These are phyloP conservation scores for Lolium perenne DNA, from an alignment of 176 grass and related monocot genomes.

Conservation along the genomic window DNA sequence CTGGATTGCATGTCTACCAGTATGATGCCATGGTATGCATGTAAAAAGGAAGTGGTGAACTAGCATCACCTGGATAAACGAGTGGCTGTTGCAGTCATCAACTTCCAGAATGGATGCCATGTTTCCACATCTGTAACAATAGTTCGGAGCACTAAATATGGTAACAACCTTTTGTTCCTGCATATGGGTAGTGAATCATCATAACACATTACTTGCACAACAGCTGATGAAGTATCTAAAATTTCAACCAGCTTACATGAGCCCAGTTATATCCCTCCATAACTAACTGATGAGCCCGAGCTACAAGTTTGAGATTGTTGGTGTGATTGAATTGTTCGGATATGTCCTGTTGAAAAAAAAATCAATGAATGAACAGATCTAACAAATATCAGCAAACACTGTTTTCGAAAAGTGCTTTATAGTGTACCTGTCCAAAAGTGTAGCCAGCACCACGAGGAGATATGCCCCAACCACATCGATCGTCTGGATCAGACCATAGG, in stretches of 20 bases:
- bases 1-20: not conserved
- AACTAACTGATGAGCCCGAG: slow-evolving; percentile 95
- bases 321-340: slow-evolving; percentile 98
- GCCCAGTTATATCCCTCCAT: slow-evolving; percentile 99
- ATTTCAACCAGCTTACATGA: slow-evolving; percentile 71
- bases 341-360: slow-evolving; percentile 65
- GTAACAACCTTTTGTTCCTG: slow-evolving; percentile 99
- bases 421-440: slow-evolving; percentile 89
- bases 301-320: slow-evolving; percentile 93
- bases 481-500: slow-evolving; percentile 95
- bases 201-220: slow-evolving; percentile 25
- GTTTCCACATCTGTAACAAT: slow-evolving; percentile 97
- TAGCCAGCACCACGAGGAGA: slow-evolving; percentile 96
- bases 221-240: slow-evolving; percentile 26
- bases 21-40: slow-evolving; percentile 7
- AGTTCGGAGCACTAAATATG: slow-evolving; percentile 98
- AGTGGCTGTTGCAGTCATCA: slow-evolving; percentile 90
- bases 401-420: not conserved
- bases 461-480: slow-evolving; percentile 89
- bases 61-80: slow-evolving; percentile 82
- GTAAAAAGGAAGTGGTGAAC: slow-evolving; percentile 1
- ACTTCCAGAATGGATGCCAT: slow-evolving; percentile 99
- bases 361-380: not conserved
- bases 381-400: not conserved
- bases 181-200: slow-evolving; percentile 26